These are phyloP conservation scores for Fusarium floridanum DNA, from an alignment of 2,329 filamentous ascomycete species.

Conservation along the genomic window DNA sequence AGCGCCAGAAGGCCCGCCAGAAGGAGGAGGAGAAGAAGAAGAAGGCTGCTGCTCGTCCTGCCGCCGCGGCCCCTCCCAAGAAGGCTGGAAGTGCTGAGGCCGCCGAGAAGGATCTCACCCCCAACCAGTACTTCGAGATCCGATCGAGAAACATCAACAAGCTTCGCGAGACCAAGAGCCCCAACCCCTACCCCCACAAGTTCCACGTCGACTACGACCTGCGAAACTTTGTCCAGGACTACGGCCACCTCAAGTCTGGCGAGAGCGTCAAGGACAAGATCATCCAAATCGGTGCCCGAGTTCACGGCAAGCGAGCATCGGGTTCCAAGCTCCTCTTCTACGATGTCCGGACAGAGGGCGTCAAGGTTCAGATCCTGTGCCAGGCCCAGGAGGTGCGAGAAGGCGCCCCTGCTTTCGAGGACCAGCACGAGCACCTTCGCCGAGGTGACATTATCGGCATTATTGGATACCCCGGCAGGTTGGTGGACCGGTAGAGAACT, in stretches of 20 bases:
- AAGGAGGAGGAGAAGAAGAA: constrained; percentile 90
- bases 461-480: constrained; percentile 48
- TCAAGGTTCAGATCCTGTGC: constrained; percentile 91
- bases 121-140: constrained; percentile 91
- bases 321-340: constrained; percentile 93
- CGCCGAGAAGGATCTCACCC: constrained; percentile 67
- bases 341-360: constrained; percentile 68
- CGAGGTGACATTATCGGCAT: constrained; percentile 91
- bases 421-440: constrained; percentile 90
- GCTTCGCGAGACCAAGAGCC: constrained; percentile 55
- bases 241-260: constrained; percentile 86
- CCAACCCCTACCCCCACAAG: constrained; percentile 82
- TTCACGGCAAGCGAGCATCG: constrained; percentile 87
- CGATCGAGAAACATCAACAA: constrained; percentile 79
- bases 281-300: constrained; percentile 84
- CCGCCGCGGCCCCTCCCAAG: constrained; percentile 74
- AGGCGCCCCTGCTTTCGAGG: constrained; percentile 77
- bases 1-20: constrained; percentile 90
- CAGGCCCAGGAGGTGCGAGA: constrained; percentile 83
- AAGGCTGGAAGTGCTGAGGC: constrained; percentile 69
- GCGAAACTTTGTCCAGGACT: constrained; percentile 82
- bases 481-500: constrained; percentile 12
- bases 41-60: constrained; percentile 82
- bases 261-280: constrained; percentile 82
- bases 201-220: constrained; percentile 90